Conservation (phyloP, 1,139 yeast species). For the Protomyces inundatus region DNA sequence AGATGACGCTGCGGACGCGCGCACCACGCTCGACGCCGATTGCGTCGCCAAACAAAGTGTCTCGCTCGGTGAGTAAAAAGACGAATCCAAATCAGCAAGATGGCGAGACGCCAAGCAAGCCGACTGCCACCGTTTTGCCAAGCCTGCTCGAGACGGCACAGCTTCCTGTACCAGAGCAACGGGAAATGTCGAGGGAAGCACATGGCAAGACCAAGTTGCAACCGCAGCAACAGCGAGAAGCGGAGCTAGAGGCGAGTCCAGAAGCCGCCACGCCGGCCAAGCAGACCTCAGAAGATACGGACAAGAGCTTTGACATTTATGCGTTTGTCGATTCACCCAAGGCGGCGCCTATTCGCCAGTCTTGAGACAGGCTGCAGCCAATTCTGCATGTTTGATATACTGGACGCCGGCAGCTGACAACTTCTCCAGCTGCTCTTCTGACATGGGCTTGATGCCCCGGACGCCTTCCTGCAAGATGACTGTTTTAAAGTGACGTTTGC, state of each 20-base stretch:
- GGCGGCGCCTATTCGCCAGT: neutral
- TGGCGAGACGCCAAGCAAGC: neutral
- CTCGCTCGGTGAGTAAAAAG: neutral
- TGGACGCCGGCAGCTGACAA: neutral
- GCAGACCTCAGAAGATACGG: neutral
- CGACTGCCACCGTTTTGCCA: neutral
- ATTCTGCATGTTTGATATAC: neutral
- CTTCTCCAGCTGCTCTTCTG: neutral
- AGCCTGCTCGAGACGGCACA: neutral
- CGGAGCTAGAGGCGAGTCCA: too few relatives aligned
- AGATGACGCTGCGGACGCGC: conserved; percentile 26
- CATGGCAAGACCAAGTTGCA: too few relatives aligned
- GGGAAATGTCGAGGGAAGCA: too few relatives aligned
- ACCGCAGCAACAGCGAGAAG: neutral
- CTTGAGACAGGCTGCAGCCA: neutral
- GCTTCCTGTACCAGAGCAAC: too few relatives aligned
- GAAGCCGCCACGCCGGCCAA: neutral
- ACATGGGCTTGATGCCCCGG: neutral
- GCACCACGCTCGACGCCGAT: conserved; percentile 8
- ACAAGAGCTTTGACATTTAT: neutral
- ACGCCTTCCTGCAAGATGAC: conserved; percentile 12
- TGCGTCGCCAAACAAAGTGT: neutral
- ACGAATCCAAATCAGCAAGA: neutral
- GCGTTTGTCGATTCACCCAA: neutral
- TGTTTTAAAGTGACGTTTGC: conserved; percentile 1